Evolutionary conservation across 164 flowering plant species (phyloP).

Genomic region (Nymphaea colorata): DNA sequence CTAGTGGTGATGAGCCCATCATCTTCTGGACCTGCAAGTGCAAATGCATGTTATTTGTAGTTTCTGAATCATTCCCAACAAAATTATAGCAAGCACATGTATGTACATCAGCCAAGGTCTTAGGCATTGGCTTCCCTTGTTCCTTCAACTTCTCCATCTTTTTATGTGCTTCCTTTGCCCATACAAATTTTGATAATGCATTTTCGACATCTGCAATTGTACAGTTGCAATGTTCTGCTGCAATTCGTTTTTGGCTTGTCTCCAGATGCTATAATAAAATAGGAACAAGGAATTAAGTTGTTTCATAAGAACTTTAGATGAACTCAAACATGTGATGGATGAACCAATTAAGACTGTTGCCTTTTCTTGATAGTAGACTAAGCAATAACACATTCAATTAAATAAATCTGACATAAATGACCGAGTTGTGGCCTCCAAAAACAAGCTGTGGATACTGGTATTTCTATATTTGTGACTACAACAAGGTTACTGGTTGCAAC

Average conservation of each 20-base stretch:
- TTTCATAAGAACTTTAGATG: no score
- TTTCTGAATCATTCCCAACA: no score
- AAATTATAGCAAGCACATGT: no score
- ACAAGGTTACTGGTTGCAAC: no score
- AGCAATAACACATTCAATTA: no score
- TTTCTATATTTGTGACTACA: no score
- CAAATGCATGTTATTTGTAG: neutral
- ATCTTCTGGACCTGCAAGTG: constrained; percentile 66
- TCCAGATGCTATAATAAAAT: constrained; percentile 47
- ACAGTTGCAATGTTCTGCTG: constrained; percentile 76
- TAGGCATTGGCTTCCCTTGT: constrained; percentile 92
- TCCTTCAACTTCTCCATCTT: constrained; percentile 67
- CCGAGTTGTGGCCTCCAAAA: no score
- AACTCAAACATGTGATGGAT: no score
- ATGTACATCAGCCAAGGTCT: constrained; percentile 62
- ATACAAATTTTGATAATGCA: constrained; percentile 64
- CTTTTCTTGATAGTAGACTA: no score
- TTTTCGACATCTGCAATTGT: constrained; percentile 79
- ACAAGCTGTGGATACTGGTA: no score
- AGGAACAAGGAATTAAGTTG: constrained; percentile 6
- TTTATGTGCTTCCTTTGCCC: constrained; percentile 83
- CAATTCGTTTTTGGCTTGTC: constrained; percentile 62
- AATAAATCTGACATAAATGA: no score
- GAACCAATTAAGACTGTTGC: no score
- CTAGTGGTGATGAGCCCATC: constrained; percentile 83